Evolutionary conservation across 768 basidiomycete genomes (phyloP), one percentile per base, ranked within the genome.

Genomic region (Candolleomyces aberdarensis): DNA sequence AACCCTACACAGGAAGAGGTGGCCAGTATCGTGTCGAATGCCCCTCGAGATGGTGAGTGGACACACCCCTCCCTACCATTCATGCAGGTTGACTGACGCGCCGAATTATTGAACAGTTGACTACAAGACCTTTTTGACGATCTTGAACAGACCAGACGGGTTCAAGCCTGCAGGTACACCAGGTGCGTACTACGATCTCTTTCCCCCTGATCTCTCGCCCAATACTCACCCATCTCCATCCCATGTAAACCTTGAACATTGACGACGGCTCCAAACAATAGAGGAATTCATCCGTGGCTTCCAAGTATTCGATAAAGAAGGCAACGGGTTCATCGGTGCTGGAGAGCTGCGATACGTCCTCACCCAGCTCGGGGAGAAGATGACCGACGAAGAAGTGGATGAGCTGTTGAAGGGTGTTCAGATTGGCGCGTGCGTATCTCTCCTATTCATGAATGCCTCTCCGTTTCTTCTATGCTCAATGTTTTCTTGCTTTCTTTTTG

Each of bases 1-100:
- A 99, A 99, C 72, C 97, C 97, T n/a, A 98, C 96, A 0, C 97
- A 98, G 73, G 88, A 91, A n/a, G 96, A 99, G 74, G 95, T 98
- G 4, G 84, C 85, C 9, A 90, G 94, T 19, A 86, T 98, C 64
- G 83, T 91, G 31, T 76, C 80, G 5, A 72, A 76, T 14, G 87
- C 92, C 3, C 92, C 92, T 15, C 78, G 86, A 60, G 91, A 96
- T 60, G 91, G 93, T 92, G 64, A 58, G 56, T 63, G 17, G 17
- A 17, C 13, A 11, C 51, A 36, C 26, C 36, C 11, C 36, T 8
- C 36, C 36, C 36, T 50, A 41, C 39, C 29, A 47, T 62, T 26
- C 43, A 60, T 40, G 44, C 36, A 8, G 15, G 40, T 43, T 60
- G 58, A 64, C 57, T 56, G 40, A 51, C 29, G 47, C 32, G 32